A percentile compares a stretch with the other conserved stretches of the same genome.
These are phyloP conservation scores for Flaveria sonorensis DNA, from an alignment of 129 eudicot genomes.

Conservation along the genomic window DNA sequence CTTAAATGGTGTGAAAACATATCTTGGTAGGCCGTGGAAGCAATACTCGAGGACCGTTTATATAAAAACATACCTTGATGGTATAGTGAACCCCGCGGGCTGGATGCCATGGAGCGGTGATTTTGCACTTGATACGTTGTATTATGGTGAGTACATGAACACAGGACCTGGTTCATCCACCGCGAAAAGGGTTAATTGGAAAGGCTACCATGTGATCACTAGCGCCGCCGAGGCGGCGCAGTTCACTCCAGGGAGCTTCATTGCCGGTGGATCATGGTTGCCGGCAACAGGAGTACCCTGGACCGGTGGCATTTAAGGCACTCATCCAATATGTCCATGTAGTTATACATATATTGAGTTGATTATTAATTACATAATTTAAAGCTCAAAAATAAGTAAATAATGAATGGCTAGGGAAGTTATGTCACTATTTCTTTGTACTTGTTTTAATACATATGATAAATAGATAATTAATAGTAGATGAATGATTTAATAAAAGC, in stretches of 20 bases:
- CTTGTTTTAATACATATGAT: background rate
- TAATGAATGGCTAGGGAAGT: background rate
- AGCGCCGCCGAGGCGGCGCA: constrained; percentile 46
- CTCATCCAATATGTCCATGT: background rate
- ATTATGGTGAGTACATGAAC: constrained; percentile 66
- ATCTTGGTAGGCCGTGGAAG: constrained; percentile 74
- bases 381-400: constrained; percentile 14
- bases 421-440: background rate
- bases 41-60: constrained; percentile 65
- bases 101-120: constrained; percentile 73
- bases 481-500: background rate
- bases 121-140: constrained; percentile 61
- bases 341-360: constrained; percentile 21
- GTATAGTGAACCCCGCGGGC: constrained; percentile 57
- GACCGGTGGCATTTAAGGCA: constrained; percentile 46
- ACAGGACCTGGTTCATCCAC: constrained; percentile 70
- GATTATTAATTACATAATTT: constrained; percentile 10
- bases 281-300: constrained; percentile 58
- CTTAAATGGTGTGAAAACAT: constrained; percentile 54
- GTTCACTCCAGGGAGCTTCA: constrained; percentile 54
- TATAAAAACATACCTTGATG: constrained; percentile 50
- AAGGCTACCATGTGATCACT: constrained; percentile 62
- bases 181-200: constrained; percentile 56
- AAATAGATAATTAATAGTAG: background rate
- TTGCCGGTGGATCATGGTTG: constrained; percentile 68